Evolutionary conservation across 257 asterid genomes (phyloP), one percentile per base, ranked within the genome.

Genomic region (Vinca minor): DNA sequence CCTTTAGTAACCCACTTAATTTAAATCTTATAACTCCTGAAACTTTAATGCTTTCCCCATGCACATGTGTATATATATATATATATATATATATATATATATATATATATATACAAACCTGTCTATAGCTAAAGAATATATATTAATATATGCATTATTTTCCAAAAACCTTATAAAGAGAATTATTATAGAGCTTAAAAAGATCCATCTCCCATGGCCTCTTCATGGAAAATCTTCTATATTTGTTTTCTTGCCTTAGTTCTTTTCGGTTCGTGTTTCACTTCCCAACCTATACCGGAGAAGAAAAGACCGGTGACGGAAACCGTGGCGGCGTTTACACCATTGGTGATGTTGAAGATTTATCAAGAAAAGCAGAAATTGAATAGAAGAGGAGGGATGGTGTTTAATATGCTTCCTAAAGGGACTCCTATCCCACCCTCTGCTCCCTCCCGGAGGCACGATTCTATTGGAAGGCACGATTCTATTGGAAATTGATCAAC

Each of bases 301-400:
- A 26, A 41, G 8, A 5, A 63, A 28, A 55, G 50, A 23, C 23
- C 21, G 8, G 44, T 14, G 17, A 48, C 73, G 44, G 44, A 9
- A 13, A 39, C n/a, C n/a, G n/a, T 1, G 44, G 44, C 10, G 44
- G 10, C 44, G 44, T 13, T 55, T 48, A 48, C 14, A 39, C 15
- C 79, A 8, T 5, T 36, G 68, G 67, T 70, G 66, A 57, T 32
- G 35, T 10, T 58, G 74, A 64, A 67, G 52, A 25, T 5, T 13
- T 63, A 67, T 34, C 49, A 59, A 45, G 20, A 13, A 14, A 62
- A 58, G 59, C 35, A 73, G 48, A 20, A 45, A 14, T 10, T 56
- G 48, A 34, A 12, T 13, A 57, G 63, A 34, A n/a, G n/a, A n/a
- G n/a, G n/a, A n/a, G 63, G 55, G 21, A 25, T 73, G 35, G 8